phyloP scores from a whole-genome alignment of 106 monocot genomes.

The Dendrobium chrysotoxum region DNA sequence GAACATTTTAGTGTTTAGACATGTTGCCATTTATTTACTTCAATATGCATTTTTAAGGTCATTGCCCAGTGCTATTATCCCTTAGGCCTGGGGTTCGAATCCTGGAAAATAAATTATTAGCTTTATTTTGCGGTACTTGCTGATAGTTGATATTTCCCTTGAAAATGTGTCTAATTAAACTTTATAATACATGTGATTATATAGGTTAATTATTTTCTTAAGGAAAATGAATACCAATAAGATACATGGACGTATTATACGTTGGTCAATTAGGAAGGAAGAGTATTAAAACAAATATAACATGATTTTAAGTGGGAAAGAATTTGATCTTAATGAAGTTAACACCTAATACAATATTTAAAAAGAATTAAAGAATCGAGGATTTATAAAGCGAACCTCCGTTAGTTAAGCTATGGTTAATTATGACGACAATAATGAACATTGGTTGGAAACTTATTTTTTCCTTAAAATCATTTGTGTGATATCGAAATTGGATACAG shows the following conservation, averaged over 20 bases:
- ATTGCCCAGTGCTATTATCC: not conserved
- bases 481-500: no score
- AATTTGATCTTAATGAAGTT: not conserved
- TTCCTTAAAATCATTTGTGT: no score
- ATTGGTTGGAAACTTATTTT: no score
- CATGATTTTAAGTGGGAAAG: not conserved
- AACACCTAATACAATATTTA: not conserved
- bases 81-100: not conserved
- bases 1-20: not conserved
- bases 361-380: not conserved
- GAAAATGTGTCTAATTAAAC: not conserved
- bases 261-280: not conserved
- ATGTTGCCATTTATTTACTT: not conserved
- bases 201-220: not conserved
- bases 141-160: not conserved
- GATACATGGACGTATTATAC: not conserved
- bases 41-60: not conserved
- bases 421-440: no score
- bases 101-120: not conserved
- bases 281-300: no score
- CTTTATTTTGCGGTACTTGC: not conserved
- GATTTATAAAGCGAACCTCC: not conserved
- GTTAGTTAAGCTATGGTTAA: not conserved
- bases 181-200: not conserved
- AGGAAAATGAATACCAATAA: not conserved